Percentiles rank a stretch among this genome's conserved stretches.
phyloP scores from a whole-genome alignment of 73 alveolate species.

The Breviolum minutum region DNA sequence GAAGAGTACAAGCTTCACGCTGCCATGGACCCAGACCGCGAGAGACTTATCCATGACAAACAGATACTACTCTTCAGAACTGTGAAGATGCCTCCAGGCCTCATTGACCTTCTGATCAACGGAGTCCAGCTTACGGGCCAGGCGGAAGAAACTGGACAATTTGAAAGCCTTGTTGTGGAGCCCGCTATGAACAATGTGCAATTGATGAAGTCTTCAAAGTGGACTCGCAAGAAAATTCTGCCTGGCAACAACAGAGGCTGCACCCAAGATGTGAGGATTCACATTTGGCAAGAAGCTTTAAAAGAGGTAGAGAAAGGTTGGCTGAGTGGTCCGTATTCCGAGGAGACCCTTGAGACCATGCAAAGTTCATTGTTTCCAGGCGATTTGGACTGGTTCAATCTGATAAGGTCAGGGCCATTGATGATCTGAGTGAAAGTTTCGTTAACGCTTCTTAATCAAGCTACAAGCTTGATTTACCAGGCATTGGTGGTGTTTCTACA shows the following conservation, averaged over 20 bases:
- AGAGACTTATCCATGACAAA: background rate
- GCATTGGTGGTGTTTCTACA: background rate
- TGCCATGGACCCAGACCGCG: background rate
- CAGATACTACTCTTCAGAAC: background rate
- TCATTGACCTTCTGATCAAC: background rate
- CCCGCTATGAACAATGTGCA: background rate
- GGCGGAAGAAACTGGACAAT: background rate
- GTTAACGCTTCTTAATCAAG: background rate
- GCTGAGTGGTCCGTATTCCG: slow-evolving; percentile 17
- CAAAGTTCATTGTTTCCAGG: background rate
- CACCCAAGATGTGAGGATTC: background rate
- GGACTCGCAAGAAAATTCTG: background rate
- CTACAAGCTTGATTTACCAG: background rate
- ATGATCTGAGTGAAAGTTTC: background rate
- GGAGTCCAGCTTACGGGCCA: slow-evolving; percentile 9
- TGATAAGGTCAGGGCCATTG: background rate
- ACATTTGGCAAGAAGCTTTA: background rate
- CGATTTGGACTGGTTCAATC: background rate
- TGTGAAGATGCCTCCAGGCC: slow-evolving; percentile 4
- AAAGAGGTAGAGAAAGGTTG: slow-evolving; percentile 6
- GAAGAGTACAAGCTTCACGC: background rate
- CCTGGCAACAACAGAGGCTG: background rate
- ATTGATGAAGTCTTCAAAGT: slow-evolving; percentile 1
- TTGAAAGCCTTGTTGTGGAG: background rate
- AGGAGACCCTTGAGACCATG: background rate